Conservation (phyloP, 2,329 filamentous ascomycete genomes). For the Huntiella decipiens region DNA sequence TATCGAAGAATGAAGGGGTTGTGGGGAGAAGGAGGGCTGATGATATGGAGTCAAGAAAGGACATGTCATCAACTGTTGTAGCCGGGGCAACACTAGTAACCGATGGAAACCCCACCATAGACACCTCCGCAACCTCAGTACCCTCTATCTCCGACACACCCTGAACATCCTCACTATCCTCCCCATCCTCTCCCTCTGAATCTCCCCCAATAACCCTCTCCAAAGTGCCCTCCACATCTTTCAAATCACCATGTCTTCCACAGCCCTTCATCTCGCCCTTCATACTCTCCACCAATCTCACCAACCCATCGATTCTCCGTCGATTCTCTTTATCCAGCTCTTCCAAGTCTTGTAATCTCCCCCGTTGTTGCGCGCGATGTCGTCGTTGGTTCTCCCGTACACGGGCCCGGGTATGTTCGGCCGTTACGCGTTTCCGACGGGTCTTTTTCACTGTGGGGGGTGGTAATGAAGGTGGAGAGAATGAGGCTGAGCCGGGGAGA, state of each 20-base stretch:
- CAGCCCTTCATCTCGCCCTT: conserved; percentile 3
- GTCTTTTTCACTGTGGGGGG: conserved; percentile 1
- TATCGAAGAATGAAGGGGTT: too few relatives aligned
- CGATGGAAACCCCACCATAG: too few relatives aligned
- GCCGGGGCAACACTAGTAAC: too few relatives aligned
- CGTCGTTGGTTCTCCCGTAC: conserved; percentile 33
- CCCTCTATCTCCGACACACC: too few relatives aligned
- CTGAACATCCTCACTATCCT: too few relatives aligned
- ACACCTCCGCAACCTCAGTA: too few relatives aligned
- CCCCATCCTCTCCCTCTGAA: too few relatives aligned
- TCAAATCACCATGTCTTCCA: background rate
- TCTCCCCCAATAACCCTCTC: too few relatives aligned
- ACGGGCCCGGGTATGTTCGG: conserved; percentile 19
- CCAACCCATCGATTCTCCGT: conserved; percentile 3
- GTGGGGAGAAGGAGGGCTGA: too few relatives aligned
- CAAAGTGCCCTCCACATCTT: too few relatives aligned
- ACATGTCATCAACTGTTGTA: too few relatives aligned
- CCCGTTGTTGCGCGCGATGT: conserved; percentile 26
- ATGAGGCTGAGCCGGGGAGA: background rate
- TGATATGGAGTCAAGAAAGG: too few relatives aligned
- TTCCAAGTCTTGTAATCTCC: conserved; percentile 19
- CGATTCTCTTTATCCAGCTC: conserved; percentile 2
- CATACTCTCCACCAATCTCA: background rate
- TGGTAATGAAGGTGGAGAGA: background rate
- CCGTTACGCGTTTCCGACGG: conserved; percentile 12